Evolutionary conservation across 164 flowering plant species (phyloP).

Genomic region (Umbellularia californica): DNA sequence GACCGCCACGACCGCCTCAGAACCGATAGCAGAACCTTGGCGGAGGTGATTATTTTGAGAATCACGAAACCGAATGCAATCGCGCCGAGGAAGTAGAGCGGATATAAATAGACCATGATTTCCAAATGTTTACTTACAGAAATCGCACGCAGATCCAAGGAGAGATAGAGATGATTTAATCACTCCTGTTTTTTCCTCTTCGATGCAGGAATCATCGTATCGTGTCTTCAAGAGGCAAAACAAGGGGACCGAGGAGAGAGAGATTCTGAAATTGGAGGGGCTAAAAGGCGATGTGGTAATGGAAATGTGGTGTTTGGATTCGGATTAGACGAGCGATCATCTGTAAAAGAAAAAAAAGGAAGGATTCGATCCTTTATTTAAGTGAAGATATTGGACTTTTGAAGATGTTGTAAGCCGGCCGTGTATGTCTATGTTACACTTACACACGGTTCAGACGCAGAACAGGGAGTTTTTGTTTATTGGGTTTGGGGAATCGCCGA

Average conservation of each 20-base stretch:
- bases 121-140: not conserved
- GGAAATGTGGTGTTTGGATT: too few relatives aligned
- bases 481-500: not conserved
- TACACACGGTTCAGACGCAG: not conserved
- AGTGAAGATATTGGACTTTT: too few relatives aligned
- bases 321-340: too few relatives aligned
- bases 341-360: not conserved
- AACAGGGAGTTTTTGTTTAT: not conserved
- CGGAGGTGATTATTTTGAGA: not conserved
- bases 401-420: not conserved
- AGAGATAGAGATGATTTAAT: too few relatives aligned
- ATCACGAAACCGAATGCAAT: conserved; percentile 3
- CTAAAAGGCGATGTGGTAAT: too few relatives aligned
- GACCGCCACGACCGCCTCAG: conserved; percentile 26
- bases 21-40: conserved; percentile 4
- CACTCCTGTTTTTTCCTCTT: not conserved
- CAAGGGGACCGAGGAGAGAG: not conserved
- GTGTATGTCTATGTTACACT: too few relatives aligned
- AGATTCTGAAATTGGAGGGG: not conserved
- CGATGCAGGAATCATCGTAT: not conserved
- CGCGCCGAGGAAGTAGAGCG: conserved; percentile 4
- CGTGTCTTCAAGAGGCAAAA: too few relatives aligned
- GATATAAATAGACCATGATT: not conserved
- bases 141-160: too few relatives aligned
- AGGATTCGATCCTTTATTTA: not conserved